Conservation (phyloP, 2,329 filamentous ascomycete genomes). For the Venturia pyrina region DNA sequence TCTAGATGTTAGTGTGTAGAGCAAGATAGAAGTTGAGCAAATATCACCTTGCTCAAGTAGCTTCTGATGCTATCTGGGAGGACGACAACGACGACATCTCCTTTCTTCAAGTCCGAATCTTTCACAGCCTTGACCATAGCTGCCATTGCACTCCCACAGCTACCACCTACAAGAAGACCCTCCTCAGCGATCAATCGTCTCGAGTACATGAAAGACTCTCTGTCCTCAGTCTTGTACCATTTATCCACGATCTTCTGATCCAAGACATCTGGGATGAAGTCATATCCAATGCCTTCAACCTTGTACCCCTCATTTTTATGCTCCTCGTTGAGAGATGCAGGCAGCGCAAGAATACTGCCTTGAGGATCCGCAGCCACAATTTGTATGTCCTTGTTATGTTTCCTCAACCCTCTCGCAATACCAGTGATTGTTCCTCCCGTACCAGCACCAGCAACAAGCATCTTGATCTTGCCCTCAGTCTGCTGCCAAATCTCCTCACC, state of each 20-base stretch:
- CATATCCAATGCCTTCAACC: slow-evolving; percentile 97
- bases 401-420: slow-evolving; percentile 71
- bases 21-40: background rate
- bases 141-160: slow-evolving; percentile 83
- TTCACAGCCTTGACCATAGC: slow-evolving; percentile 68
- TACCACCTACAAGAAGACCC: slow-evolving; percentile 85
- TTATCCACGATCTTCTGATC: slow-evolving; percentile 71
- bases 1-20: slow-evolving; percentile 13
- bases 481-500: slow-evolving; percentile 95
- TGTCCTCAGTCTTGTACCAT: slow-evolving; percentile 98
- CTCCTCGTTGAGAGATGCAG: slow-evolving; percentile 67
- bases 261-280: slow-evolving; percentile 93
- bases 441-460: slow-evolving; percentile 82
- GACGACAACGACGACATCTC: slow-evolving; percentile 82
- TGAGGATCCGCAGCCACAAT: slow-evolving; percentile 87
- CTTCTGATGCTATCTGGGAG: slow-evolving; percentile 93
- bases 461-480: slow-evolving; percentile 71
- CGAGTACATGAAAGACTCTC: slow-evolving; percentile 83
- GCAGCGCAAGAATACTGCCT: slow-evolving; percentile 82
- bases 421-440: slow-evolving; percentile 95
- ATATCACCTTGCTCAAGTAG: slow-evolving; percentile 73
- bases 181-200: slow-evolving; percentile 87
- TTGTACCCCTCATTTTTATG: slow-evolving; percentile 82
- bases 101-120: slow-evolving; percentile 67
- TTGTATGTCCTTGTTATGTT: slow-evolving; percentile 78